Base-by-base conservation (phyloP, 306 rosid genomes). In the Vigna hirtella region DNA sequence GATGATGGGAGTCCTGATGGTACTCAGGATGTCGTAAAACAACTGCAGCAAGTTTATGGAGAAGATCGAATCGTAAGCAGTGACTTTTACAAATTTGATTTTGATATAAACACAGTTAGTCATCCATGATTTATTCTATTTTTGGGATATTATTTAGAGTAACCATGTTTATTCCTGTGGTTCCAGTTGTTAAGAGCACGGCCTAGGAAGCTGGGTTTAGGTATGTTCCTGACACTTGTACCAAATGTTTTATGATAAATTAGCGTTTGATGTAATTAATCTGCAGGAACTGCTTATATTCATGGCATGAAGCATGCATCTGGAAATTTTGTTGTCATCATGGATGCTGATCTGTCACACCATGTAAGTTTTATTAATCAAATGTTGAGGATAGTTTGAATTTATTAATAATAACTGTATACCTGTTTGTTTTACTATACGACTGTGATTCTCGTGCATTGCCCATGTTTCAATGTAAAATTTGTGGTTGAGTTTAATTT, bases 1-100 rank as follows among this genome's bases (percentile, higher is more conserved):
- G 99, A 93, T 51, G 99, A 95, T 78, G 99, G 99, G 79, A 93
- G 98, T 79, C 99, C 99, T 14, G 99, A 95, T 80, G 98, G 99
- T 71, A 95, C 99, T 77, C 98, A 95, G 74, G 93, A 91, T 81
- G 69, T 91, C 24, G 89, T 95, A 45, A 87, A 86, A 77, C 97
- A 95, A 73, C 88, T 95, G 87, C 99, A 93, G 80, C 73, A 87
- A 48, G 85, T 93, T 59, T 95, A 95, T 49, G 97, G 99, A 57
- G 90, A 93, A 82, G 94, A 95, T 86, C 90, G 88, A 61, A 91
- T 95, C 67, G 99, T 95, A 83, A 86, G 98, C 45, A 30, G 15
- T 73, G 43, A 40, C 63, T 12, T 38, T 62, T 67, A 74, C 15
- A 30, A 57, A 51, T 49, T 73, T 14, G 40, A 56, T 66, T 69